These are phyloP conservation scores for Aureobasidium sp. DNA, from an alignment of 2,329 filamentous ascomycete genomes.

Conservation along the genomic window DNA sequence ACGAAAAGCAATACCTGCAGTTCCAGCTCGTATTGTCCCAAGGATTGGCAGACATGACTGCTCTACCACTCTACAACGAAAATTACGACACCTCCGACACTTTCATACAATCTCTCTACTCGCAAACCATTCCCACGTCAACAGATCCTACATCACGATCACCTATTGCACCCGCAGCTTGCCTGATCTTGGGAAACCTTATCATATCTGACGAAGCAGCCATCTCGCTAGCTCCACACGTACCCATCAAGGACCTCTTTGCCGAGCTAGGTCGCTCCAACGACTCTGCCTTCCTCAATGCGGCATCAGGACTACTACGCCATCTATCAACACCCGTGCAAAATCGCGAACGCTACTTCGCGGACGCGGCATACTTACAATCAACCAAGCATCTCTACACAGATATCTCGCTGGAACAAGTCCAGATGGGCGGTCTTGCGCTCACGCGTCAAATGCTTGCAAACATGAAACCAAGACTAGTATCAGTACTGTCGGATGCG, in stretches of 20 bases:
- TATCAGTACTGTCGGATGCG: neutral
- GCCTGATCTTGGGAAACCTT: conserved; percentile 15
- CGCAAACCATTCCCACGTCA: neutral
- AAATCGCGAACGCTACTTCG: conserved; percentile 11
- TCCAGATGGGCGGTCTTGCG: conserved; percentile 13
- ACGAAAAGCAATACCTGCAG: conserved; percentile 11
- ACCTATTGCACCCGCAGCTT: conserved; percentile 9
- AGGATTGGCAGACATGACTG: conserved; percentile 8
- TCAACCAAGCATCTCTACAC: neutral
- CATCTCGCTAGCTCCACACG: conserved; percentile 3
- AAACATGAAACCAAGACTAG: conserved; percentile 4
- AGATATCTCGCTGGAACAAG: conserved; percentile 7
- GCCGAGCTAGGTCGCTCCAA: neutral
- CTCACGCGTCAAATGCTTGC: conserved; percentile 13
- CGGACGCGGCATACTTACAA: neutral
- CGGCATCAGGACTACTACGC: conserved; percentile 15
- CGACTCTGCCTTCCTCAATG: conserved; percentile 14
- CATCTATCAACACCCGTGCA: conserved; percentile 12
- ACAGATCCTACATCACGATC: neutral
- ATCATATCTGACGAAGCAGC: conserved; percentile 7
- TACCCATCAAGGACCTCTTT: conserved; percentile 11
- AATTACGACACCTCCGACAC: neutral
- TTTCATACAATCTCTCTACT: conserved; percentile 11
- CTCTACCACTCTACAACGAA: conserved; percentile 5
- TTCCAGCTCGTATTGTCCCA: conserved; percentile 7